These are phyloP conservation scores for Desmodesmus armatus DNA, from an alignment of 139 green algal genomes.

Conservation along the genomic window DNA sequence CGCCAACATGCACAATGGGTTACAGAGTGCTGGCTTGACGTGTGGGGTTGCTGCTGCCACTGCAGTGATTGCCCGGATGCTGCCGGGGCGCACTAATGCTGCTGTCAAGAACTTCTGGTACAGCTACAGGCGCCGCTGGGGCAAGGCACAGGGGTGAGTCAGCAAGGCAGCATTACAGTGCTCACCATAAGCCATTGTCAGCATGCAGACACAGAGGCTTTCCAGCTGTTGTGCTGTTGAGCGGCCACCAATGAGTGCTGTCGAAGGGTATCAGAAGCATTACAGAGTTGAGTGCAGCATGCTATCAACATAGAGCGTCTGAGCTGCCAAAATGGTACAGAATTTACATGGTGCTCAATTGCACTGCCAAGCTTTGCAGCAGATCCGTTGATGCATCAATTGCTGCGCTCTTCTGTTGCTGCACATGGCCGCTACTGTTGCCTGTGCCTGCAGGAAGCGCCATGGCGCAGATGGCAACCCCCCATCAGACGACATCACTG, in stretches of 20 bases:
- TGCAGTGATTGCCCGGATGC: conserved; percentile 44
- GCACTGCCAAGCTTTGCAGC: too few species aligned
- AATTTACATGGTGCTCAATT: neutral
- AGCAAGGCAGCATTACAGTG: too few species aligned
- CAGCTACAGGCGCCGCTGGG: conserved; percentile 17
- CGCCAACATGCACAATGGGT: too few species aligned
- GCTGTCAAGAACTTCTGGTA: conserved; percentile 50
- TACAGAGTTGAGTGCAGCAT: neutral
- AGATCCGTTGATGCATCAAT: too few species aligned
- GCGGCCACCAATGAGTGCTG: neutral
- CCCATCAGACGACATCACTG: too few species aligned
- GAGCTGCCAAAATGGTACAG: neutral
- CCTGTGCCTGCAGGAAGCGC: too few species aligned
- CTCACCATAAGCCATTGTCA: neutral
- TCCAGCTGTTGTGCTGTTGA: neutral
- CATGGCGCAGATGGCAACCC: too few species aligned
- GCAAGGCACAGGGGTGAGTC: neutral
- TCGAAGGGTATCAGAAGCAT: neutral
- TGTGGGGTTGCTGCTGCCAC: neutral
- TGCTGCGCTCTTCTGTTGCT: too few species aligned
- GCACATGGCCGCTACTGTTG: too few species aligned
- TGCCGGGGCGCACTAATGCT: conserved; percentile 44
- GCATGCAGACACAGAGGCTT: neutral
- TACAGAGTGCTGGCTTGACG: too few species aligned
- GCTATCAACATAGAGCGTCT: neutral